phyloP scores from a whole-genome alignment of 345 rosid species.

The Excoecaria agallocha region DNA sequence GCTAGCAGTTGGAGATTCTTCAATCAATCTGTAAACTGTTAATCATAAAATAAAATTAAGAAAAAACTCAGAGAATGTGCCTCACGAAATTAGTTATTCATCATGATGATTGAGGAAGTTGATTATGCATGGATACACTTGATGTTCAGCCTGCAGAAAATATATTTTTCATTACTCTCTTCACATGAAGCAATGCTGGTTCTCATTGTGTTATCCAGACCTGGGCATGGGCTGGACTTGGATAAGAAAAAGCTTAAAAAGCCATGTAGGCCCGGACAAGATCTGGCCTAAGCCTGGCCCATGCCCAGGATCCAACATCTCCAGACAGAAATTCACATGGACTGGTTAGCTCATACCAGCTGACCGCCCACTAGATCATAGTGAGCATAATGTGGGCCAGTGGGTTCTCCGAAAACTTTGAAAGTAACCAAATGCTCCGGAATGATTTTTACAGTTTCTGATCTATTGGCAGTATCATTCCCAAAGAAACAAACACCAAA shows the following conservation, averaged over 20 bases:
- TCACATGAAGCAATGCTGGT: background rate
- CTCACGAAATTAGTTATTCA: constrained; percentile 13
- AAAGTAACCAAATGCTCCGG: constrained; percentile 53
- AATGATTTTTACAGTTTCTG: constrained; percentile 70
- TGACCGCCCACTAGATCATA: constrained; percentile 72
- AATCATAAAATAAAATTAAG: background rate
- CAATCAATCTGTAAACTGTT: background rate
- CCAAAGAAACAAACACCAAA: background rate
- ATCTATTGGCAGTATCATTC: constrained; percentile 15
- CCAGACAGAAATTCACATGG: background rate
- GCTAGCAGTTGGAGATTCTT: background rate
- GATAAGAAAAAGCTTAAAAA: no score
- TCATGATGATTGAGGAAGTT: constrained; percentile 62
- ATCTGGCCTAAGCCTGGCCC: no score
- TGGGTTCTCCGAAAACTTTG: constrained; percentile 67
- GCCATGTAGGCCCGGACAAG: no score
- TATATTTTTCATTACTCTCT: background rate
- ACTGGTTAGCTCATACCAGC: constrained; percentile 45
- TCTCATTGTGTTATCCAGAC: background rate
- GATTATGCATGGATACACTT: constrained; percentile 55
- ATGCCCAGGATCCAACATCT: background rate
- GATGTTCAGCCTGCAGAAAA: constrained; percentile 50
- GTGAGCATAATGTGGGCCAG: constrained; percentile 82
- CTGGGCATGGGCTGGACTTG: no score
- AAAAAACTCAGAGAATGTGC: background rate